phyloP scores from a whole-genome alignment of 2,329 filamentous ascomycete genomes.

The Helotiales sp. region DNA sequence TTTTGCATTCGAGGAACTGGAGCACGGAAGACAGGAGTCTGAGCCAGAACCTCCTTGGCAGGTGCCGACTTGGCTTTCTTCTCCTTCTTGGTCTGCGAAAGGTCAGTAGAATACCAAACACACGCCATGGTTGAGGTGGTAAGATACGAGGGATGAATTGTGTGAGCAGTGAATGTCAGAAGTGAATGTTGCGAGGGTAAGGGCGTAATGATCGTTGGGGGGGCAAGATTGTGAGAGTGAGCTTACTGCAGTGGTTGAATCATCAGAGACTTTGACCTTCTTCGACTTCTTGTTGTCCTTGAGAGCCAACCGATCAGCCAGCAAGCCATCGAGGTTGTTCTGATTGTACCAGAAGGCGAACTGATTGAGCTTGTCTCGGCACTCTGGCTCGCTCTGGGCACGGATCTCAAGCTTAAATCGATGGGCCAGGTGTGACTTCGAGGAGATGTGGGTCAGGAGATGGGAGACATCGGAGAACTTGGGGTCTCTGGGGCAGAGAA shows the following conservation, averaged over 20 bases:
- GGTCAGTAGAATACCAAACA: background rate
- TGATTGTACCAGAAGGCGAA: conserved; percentile 81
- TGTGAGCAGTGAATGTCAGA: background rate
- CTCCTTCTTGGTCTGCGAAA: conserved; percentile 26
- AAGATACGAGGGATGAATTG: too few relatives aligned
- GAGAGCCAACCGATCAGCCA: conserved; percentile 77
- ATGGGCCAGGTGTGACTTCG: conserved; percentile 87
- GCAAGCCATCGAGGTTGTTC: conserved; percentile 72
- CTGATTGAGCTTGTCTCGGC: conserved; percentile 63
- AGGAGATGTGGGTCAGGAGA: conserved; percentile 87
- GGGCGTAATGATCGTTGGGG: background rate
- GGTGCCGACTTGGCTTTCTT: conserved; percentile 18
- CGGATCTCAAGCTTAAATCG: conserved; percentile 82
- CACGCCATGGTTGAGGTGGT: background rate
- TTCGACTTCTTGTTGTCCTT: conserved; percentile 71
- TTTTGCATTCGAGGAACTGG: conserved; percentile 43
- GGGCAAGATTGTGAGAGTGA: background rate
- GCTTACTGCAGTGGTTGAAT: conserved; percentile 25
- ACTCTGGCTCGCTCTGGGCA: conserved; percentile 68
- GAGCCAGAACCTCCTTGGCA: conserved; percentile 10
- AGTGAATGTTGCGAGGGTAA: background rate
- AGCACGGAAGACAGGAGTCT: conserved; percentile 37
- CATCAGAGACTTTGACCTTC: conserved; percentile 24
- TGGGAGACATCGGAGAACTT: conserved; percentile 90
- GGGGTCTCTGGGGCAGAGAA: conserved; percentile 79